These are phyloP conservation scores for Blastobotrys attinorum DNA, from an alignment of 805 yeast species.

Conservation along the genomic window DNA sequence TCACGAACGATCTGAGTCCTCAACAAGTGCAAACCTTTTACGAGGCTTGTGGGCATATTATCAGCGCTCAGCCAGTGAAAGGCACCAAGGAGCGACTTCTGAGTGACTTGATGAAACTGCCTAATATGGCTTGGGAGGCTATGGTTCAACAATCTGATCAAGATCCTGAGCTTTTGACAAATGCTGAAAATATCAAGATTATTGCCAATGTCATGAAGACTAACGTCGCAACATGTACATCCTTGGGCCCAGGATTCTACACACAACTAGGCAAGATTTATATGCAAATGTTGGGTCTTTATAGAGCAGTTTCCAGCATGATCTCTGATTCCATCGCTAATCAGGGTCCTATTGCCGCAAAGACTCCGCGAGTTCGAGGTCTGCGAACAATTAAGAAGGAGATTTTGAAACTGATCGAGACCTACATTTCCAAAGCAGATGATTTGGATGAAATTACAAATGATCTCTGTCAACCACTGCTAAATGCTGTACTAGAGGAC, in stretches of 20 bases:
- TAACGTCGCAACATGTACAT: slow-evolving; percentile 89
- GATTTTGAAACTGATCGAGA: slow-evolving; percentile 78
- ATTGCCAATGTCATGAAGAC: slow-evolving; percentile 92
- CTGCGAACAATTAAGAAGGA: slow-evolving; percentile 95
- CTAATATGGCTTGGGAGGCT: slow-evolving; percentile 91
- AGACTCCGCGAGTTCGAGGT: slow-evolving; percentile 91
- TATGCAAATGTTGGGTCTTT: slow-evolving; percentile 81
- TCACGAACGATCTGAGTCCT: slow-evolving; percentile 89
- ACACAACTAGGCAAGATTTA: slow-evolving; percentile 82
- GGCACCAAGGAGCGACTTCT: slow-evolving; percentile 65
- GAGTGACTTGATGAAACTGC: slow-evolving; percentile 76
- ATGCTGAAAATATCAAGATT: slow-evolving; percentile 79
- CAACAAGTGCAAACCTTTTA: slow-evolving; percentile 97
- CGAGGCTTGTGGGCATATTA: slow-evolving; percentile 92
- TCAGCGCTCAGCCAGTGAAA: slow-evolving; percentile 73
- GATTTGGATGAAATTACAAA: slow-evolving; percentile 76
- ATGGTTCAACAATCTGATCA: slow-evolving; percentile 78
- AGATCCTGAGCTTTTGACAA: slow-evolving; percentile 70
- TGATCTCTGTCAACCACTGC: slow-evolving; percentile 73
- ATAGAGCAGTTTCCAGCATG: slow-evolving; percentile 81
- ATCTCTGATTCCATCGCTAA: slow-evolving; percentile 70
- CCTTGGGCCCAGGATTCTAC: slow-evolving; percentile 86
- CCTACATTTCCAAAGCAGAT: slow-evolving; percentile 80
- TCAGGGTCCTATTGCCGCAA: slow-evolving; percentile 85
- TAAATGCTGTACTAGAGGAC: slow-evolving; percentile 81